Conservation (phyloP, 2,329 filamentous ascomycete genomes). For the Botryotinia globosa region DNA sequence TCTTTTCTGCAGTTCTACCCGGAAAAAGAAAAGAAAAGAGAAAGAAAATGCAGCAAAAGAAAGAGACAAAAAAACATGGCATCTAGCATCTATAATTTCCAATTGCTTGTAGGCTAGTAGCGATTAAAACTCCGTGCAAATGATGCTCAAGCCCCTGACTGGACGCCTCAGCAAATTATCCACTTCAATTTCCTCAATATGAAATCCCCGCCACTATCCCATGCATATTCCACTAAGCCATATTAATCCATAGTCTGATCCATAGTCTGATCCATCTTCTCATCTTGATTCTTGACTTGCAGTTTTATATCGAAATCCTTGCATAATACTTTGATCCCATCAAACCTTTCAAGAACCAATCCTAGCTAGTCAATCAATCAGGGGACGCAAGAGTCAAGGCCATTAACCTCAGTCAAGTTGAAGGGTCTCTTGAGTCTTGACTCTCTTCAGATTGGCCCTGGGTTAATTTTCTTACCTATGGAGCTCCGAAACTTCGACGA, state of each 20-base stretch:
- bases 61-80: background rate
- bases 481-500: background rate
- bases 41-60: background rate
- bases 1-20: background rate
- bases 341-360: background rate
- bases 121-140: background rate
- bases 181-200: constrained; percentile 16
- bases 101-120: background rate
- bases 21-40: background rate
- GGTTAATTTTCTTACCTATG: background rate
- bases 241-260: background rate
- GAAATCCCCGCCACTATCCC: constrained; percentile 11
- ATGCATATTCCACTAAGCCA: constrained; percentile 6
- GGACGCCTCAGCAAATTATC: background rate
- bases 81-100: background rate
- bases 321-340: constrained; percentile 1
- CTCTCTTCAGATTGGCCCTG: constrained; percentile 8
- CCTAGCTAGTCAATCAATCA: background rate
- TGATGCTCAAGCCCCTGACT: constrained; percentile 3
- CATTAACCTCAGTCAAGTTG: background rate
- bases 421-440: too few relatives aligned
- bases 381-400: background rate
- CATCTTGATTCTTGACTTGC: constrained; percentile 1
- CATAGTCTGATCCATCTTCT: background rate
- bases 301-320: constrained; percentile 12